Evolutionary conservation across 2,329 filamentous ascomycete genomes (phyloP).

Genomic region (Cordyceps cateniannulata): DNA sequence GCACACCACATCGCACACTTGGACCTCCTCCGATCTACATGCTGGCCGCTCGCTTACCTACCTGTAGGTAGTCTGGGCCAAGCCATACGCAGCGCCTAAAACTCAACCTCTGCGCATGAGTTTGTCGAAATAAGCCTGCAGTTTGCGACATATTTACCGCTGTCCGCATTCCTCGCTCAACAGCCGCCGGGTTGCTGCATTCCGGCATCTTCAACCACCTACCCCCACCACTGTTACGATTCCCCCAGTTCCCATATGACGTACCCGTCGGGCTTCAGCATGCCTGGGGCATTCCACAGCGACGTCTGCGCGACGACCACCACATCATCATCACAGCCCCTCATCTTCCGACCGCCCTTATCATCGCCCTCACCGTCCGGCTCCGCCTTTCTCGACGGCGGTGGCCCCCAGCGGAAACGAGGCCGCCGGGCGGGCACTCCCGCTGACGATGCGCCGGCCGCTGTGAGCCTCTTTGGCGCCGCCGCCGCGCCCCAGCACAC

Average conservation of each 20-base stretch:
- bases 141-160: neutral
- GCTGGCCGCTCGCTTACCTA: no score
- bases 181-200: neutral
- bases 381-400: conserved; percentile 30
- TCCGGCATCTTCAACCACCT: neutral
- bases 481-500: conserved; percentile 15
- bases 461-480: conserved; percentile 16
- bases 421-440: conserved; percentile 21
- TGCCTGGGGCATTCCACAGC: conserved; percentile 26
- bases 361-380: conserved; percentile 32
- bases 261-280: conserved; percentile 26
- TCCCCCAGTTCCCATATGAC: conserved; percentile 19
- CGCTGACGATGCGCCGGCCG: neutral
- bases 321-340: conserved; percentile 27
- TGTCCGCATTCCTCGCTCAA: neutral
- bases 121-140: no score
- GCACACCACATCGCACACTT: no score
- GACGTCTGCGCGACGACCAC: conserved; percentile 14
- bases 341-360: conserved; percentile 40
- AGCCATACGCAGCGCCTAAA: no score
- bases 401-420: conserved; percentile 40
- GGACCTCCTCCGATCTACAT: no score
- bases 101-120: no score
- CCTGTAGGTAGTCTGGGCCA: no score
- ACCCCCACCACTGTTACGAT: conserved; percentile 1